Conservation (phyloP, 495 filamentous ascomycete species). For the Tuber microsphaerosporum region DNA sequence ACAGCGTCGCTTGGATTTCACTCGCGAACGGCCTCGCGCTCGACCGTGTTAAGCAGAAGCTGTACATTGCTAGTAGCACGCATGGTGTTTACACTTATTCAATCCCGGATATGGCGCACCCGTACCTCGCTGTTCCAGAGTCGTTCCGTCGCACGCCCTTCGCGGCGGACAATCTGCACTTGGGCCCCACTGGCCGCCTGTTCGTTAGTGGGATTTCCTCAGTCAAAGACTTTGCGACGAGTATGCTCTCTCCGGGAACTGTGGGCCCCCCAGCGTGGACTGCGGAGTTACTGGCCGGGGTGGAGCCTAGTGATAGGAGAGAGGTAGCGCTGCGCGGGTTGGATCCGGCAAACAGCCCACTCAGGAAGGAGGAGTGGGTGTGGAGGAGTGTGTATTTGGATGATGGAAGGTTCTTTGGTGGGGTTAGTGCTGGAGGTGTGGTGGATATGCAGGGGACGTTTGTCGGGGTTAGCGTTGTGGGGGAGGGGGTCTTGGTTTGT, state of each 20-base stretch:
- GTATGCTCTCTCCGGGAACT: constrained; percentile 16
- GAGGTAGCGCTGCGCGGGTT: constrained; percentile 25
- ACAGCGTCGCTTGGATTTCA: constrained; percentile 15
- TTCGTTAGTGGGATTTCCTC: constrained; percentile 19
- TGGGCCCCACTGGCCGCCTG: constrained; percentile 12
- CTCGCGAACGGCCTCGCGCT: constrained; percentile 35
- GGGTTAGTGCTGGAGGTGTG: constrained; percentile 27
- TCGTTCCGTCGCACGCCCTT: constrained; percentile 31
- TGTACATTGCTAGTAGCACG: constrained; percentile 20
- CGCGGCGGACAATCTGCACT: constrained; percentile 28
- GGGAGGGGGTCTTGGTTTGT: constrained; percentile 32
- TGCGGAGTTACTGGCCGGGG: constrained; percentile 25
- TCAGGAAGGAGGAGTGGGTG: constrained; percentile 33
- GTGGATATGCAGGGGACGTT: constrained; percentile 21
- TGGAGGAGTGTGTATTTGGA: constrained; percentile 40
- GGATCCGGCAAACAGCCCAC: constrained; percentile 28
- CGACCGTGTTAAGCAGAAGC: constrained; percentile 3
- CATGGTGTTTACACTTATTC: constrained; percentile 33
- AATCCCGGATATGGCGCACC: constrained; percentile 12
- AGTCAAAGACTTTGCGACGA: constrained; percentile 1
- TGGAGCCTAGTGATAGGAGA: constrained; percentile 16
- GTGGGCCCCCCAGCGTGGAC: constrained; percentile 21
- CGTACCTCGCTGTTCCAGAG: constrained; percentile 8
- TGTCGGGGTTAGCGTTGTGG: constrained; percentile 35
- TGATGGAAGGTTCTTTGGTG: constrained; percentile 34